Evolutionary conservation across 352 stramenopile species (phyloP).

Genomic region (Aphanomyces invadans): DNA sequence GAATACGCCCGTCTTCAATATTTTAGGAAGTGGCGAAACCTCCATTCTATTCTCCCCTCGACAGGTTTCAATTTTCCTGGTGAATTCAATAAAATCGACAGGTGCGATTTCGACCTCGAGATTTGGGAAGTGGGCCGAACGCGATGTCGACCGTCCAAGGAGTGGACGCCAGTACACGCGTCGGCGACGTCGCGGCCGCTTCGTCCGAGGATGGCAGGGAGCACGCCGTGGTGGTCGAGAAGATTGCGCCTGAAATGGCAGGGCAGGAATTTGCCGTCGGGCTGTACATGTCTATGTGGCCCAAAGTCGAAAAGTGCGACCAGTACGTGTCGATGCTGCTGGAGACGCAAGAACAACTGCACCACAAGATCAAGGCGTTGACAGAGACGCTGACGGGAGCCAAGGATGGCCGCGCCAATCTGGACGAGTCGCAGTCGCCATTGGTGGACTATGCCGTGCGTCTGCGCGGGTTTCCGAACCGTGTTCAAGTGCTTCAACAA

Average conservation of each 20-base stretch:
- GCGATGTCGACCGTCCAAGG: neutral
- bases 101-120: conserved; percentile 5
- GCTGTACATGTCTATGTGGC: conserved; percentile 76
- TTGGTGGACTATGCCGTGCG: conserved; percentile 64
- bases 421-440: conserved; percentile 58
- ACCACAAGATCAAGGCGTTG: conserved; percentile 95
- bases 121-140: neutral
- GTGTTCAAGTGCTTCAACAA: conserved; percentile 55
- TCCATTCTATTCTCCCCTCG: no score
- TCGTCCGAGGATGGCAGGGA: no score
- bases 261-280: conserved; percentile 44
- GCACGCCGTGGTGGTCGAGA: neutral
- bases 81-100: no score
- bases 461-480: conserved; percentile 53
- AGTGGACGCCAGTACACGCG: no score
- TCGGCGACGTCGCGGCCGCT: no score
- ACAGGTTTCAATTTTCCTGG: no score
- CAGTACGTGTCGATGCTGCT: conserved; percentile 65
- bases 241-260: conserved; percentile 11
- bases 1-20: no score
- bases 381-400: conserved; percentile 95
- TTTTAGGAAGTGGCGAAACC: no score
- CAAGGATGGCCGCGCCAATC: conserved; percentile 43
- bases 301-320: conserved; percentile 75
- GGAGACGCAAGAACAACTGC: conserved; percentile 59